Evolutionary conservation across 306 rosid species (phyloP), one percentile per base, ranked within the genome.

Genomic region (Lotus japonicus): DNA sequence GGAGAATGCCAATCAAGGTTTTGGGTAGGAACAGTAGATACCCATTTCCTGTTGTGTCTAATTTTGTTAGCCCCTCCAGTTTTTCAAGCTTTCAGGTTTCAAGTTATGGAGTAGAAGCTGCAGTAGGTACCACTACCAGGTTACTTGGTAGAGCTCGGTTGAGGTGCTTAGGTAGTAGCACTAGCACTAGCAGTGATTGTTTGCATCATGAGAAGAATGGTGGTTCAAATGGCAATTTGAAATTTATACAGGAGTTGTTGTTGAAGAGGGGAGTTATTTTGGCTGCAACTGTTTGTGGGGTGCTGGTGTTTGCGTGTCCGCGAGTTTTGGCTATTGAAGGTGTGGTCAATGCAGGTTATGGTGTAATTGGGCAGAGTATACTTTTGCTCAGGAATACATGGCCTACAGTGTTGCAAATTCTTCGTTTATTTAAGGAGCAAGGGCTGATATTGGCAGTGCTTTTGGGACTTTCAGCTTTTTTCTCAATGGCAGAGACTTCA

Each of bases 401-500:
- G 99, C 99, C 99, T 0, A 90, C 83, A 78, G 77, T 88, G 5
- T 79, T 80, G 50, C 85, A 66, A 75, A 82, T 95, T 69, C 96
- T 95, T 76, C 77, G 57, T 74, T 74, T 95, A 55, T 81, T 95
- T 74, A 95, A 90, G 82, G 99, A 95, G 79, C 99, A 95, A 66
- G 99, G 99, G 7, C 66, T 95, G 80, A 11, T 95, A 31, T 71
- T 95, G 84, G 95, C 89, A 0, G 17, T 84, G 69, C 99, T 95
- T 76, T 79, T 95, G 83, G 92, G 97, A 33, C 95, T 95, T 68
- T 95, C 99, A 0, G 99, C 99, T 1, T 90, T 95, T 80, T 95
- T 95, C 87, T 95, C 99, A n/a, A 73, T 95, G 95, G 99, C 97
- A 0, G 99, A 95, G 95, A 95, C 99, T 70, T 87, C 99, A 23